Evolutionary conservation across 2,329 filamentous ascomycete genomes (phyloP).

Genomic region (Monosporascus cannonballus): DNA sequence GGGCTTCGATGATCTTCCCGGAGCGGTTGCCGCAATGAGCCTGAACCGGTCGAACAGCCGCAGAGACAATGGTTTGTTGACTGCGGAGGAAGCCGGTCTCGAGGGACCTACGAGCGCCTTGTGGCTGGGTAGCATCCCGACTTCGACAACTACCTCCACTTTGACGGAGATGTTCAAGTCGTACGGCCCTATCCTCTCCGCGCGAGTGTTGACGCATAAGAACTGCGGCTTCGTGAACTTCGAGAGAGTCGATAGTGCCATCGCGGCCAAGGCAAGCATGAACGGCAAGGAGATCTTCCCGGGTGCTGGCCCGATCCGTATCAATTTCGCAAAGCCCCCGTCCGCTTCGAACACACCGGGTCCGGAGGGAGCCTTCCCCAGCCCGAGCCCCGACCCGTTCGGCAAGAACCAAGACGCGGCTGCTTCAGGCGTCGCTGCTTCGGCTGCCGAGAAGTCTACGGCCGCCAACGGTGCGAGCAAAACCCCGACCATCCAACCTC

Average conservation of each 20-base stretch:
- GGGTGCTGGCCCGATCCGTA: constrained; percentile 86
- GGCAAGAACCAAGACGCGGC: constrained; percentile 46
- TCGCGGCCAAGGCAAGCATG: constrained; percentile 78
- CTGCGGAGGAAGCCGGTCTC: constrained; percentile 69
- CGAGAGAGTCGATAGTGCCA: constrained; percentile 82
- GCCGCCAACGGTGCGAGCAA: constrained; percentile 32
- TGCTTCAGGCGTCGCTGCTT: constrained; percentile 35
- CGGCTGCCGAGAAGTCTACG: constrained; percentile 27
- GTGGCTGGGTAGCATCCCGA: constrained; percentile 96
- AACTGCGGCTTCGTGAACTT: constrained; percentile 99
- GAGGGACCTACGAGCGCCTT: constrained; percentile 89
- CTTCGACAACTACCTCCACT: constrained; percentile 92
- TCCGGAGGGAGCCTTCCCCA: constrained; percentile 80
- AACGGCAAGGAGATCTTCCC: constrained; percentile 99
- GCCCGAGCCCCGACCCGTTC: constrained; percentile 85
- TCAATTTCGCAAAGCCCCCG: constrained; percentile 95
- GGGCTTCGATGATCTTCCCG: constrained; percentile 73
- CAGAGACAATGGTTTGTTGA: constrained; percentile 57
- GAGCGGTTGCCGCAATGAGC: constrained; percentile 76
- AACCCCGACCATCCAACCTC: constrained; percentile 62
- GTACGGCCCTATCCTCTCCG: constrained; percentile 88
- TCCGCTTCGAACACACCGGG: constrained; percentile 86
- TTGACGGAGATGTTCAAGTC: constrained; percentile 90
- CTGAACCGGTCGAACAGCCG: constrained; percentile 60
- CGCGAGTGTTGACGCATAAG: constrained; percentile 92